phyloP scores from a whole-genome alignment of 2,329 filamentous ascomycete genomes.

The Colletotrichum cordylinicola region DNA sequence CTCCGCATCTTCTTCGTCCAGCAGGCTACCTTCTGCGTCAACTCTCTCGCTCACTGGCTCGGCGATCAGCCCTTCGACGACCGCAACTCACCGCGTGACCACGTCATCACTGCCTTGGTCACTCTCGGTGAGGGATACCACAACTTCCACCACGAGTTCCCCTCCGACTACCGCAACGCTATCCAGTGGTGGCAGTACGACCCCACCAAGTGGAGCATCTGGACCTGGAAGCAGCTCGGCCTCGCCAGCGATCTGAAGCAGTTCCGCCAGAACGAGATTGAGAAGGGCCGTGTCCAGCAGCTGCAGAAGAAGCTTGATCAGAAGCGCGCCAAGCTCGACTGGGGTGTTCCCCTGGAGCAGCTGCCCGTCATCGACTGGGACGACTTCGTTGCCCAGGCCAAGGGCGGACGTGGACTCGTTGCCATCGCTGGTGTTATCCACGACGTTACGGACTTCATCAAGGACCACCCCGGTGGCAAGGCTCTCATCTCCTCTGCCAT shows the following conservation, averaged over 20 bases:
- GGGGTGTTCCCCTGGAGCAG: conserved; percentile 85
- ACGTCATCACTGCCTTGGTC: conserved; percentile 83
- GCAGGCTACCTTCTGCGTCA: conserved; percentile 93
- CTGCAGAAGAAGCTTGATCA: conserved; percentile 92
- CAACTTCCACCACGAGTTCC: conserved; percentile 97
- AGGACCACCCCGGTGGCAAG: conserved; percentile 89
- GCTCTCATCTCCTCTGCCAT: conserved; percentile 83
- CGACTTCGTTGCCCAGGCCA: conserved; percentile 78
- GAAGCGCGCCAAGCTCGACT: conserved; percentile 82
- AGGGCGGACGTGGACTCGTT: conserved; percentile 78
- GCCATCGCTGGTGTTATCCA: conserved; percentile 86
- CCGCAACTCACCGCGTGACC: conserved; percentile 88
- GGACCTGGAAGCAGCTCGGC: conserved; percentile 82
- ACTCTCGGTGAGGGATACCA: conserved; percentile 91
- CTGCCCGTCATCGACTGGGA: conserved; percentile 88
- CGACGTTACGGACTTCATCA: conserved; percentile 84
- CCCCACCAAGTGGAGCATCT: conserved; percentile 90
- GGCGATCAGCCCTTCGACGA: conserved; percentile 93
- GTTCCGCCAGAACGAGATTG: conserved; percentile 90
- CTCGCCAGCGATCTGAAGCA: conserved; percentile 88
- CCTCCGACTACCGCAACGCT: conserved; percentile 90
- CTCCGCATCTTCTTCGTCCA: conserved; percentile 89
- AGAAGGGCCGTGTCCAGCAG: conserved; percentile 89
- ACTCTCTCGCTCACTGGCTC: conserved; percentile 89
- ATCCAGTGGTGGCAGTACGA: conserved; percentile 93